Conservation (phyloP, 306 rosid species). For the Cyclanthera cordifolia region DNA sequence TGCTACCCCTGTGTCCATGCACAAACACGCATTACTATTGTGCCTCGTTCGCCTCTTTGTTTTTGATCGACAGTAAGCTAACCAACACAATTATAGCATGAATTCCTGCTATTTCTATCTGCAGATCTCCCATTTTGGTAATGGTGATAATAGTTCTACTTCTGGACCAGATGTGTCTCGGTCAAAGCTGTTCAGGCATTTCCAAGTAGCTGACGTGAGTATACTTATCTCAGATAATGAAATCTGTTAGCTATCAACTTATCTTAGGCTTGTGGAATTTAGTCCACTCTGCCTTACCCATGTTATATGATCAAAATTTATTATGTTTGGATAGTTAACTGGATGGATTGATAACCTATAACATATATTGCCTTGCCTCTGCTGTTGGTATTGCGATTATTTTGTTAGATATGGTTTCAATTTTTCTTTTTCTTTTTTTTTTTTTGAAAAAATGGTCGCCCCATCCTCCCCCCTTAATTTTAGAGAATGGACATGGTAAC, state of each 20-base stretch:
- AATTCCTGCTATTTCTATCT: conserved; percentile 11
- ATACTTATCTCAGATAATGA: neutral
- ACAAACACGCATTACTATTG: neutral
- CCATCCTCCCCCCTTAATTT: no score
- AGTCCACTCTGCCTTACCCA: neutral
- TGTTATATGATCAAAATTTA: neutral
- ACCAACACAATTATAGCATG: conserved; percentile 1
- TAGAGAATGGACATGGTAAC: no score
- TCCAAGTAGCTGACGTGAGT: conserved; percentile 53
- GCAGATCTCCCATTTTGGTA: conserved; percentile 36
- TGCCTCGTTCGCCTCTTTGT: neutral
- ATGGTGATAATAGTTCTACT: conserved; percentile 41
- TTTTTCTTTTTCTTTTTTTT: neutral
- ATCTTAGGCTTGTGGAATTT: neutral
- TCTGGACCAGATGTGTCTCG: conserved; percentile 46
- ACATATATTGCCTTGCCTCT: neutral
- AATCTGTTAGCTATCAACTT: neutral
- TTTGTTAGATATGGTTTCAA: neutral
- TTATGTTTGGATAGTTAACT: neutral
- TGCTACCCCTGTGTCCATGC: neutral
- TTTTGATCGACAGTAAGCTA: no score
- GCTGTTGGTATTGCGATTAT: neutral
- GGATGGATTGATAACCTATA: no score
- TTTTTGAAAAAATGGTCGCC: no score
- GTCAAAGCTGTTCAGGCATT: conserved; percentile 38